Evolutionary conservation across 2,329 filamentous ascomycete species (phyloP), one percentile per base, ranked within the genome.

Genomic region (Xylaria sp.): DNA sequence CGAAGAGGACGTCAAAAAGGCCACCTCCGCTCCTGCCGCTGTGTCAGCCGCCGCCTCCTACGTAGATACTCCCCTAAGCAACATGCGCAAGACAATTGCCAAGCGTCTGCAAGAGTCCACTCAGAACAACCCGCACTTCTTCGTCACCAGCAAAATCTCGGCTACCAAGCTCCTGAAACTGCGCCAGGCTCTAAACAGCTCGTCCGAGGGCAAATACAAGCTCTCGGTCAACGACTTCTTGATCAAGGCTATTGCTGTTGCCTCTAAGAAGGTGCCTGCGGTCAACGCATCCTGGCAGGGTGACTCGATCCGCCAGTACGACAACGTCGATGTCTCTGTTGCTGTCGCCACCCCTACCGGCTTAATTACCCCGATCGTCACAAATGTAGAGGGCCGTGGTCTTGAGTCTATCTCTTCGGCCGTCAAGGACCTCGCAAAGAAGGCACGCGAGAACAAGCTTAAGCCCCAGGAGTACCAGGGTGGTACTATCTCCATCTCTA

Each of bases 401-500:
- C 92, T 99, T 67, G 89, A 94, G 83, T 88, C 89, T 80, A 98
- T 99, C 84, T 97, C 94, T 64, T 84, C 87, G 78, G 88, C 93
- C 81, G 91, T 99, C 85, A 98, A 98, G 88, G 94, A 97, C 80
- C 92, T 99, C 65, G 94, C 94, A 80, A 97, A 97, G 90, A 93
- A 94, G 81, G 96, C 96, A 72, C 90, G 94, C 71, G 96, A 98
- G 76, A 93, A 93, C 85, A 99, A 98, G 90, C 92, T 99, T 78
- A 98, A 98, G 91, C 96, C 96, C 57, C 95, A 99, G 83, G 94
- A 99, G 85, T 99, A 97, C 90, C 95, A 98, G 88, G 96, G 96
- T 66, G 96, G 96, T 81, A 97, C 94, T 81, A 97, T 99, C 85
- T 98, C 95, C 82, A 98, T 99, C 84, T 97, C 93, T 85, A 99